These are phyloP conservation scores for Centaurea solstitialis DNA, from an alignment of 129 eudicot species.

Conservation along the genomic window DNA sequence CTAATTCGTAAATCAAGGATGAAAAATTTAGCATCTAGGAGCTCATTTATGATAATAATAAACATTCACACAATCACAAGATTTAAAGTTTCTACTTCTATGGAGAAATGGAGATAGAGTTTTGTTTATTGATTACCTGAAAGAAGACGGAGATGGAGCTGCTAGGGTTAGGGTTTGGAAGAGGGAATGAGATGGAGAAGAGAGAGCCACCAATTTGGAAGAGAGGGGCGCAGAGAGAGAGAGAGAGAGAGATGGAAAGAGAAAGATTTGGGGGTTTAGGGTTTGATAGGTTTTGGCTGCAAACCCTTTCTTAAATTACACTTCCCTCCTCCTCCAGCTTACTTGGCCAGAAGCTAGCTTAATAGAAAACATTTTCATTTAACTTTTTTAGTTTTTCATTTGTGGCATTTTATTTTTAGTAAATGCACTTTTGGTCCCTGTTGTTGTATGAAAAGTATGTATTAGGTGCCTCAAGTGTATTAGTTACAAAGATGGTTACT, in stretches of 20 bases:
- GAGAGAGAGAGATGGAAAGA: neutral
- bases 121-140: constrained; percentile 18
- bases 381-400: neutral
- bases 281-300: constrained; percentile 23
- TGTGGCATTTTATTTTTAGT: neutral
- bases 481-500: neutral
- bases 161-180: too few relatives aligned
- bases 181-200: neutral
- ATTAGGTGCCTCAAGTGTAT: neutral
- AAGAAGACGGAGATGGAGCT: neutral
- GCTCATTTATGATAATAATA: neutral
- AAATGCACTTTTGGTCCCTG: neutral
- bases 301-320: constrained; percentile 13
- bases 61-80: neutral
- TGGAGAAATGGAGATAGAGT: neutral
- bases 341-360: neutral
- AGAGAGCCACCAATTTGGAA: constrained; percentile 9
- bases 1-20: neutral
- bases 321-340: too few relatives aligned
- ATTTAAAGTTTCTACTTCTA: neutral
- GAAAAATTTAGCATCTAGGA: neutral
- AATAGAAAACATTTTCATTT: neutral
- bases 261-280: constrained; percentile 26
- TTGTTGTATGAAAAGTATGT: neutral
- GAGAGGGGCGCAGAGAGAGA: constrained; percentile 11